phyloP scores from a whole-genome alignment of 2,329 filamentous ascomycete species.

The Fusarium solani-melongenae region DNA sequence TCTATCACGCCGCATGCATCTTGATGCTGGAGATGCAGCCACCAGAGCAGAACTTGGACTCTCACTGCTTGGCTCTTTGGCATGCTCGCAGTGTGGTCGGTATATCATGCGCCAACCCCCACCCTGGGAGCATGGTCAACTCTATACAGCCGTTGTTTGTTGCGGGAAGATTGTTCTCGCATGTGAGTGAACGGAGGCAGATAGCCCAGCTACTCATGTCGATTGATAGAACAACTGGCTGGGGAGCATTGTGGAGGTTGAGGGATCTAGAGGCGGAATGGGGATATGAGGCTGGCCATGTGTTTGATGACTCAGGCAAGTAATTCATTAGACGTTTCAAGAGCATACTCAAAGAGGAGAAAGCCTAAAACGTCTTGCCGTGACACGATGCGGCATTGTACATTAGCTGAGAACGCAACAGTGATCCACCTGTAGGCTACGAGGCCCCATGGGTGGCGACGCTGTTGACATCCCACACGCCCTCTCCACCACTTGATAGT shows the following conservation, averaged over 20 bases:
- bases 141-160: slow-evolving; percentile 64
- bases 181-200: slow-evolving; percentile 50
- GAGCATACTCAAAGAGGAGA: neutral
- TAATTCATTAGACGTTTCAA: neutral
- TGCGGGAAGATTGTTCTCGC: slow-evolving; percentile 60
- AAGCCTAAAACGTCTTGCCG: neutral
- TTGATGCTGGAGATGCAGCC: slow-evolving; percentile 58
- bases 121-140: slow-evolving; percentile 62
- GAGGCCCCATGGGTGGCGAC: neutral
- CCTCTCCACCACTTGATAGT: neutral
- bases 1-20: slow-evolving; percentile 63
- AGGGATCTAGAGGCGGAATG: slow-evolving; percentile 56
- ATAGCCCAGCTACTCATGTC: slow-evolving; percentile 53
- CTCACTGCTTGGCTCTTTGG: slow-evolving; percentile 48
- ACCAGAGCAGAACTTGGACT: slow-evolving; percentile 35
- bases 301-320: neutral
- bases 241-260: slow-evolving; percentile 62
- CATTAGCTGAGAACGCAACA: neutral
- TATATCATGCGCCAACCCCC: slow-evolving; percentile 62
- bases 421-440: neutral
- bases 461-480: neutral
- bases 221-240: slow-evolving; percentile 60
- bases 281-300: slow-evolving; percentile 44
- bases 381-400: neutral
- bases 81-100: slow-evolving; percentile 62